Base-by-base conservation (phyloP, 257 asterid genomes). In the Marsdenia floribunda region DNA sequence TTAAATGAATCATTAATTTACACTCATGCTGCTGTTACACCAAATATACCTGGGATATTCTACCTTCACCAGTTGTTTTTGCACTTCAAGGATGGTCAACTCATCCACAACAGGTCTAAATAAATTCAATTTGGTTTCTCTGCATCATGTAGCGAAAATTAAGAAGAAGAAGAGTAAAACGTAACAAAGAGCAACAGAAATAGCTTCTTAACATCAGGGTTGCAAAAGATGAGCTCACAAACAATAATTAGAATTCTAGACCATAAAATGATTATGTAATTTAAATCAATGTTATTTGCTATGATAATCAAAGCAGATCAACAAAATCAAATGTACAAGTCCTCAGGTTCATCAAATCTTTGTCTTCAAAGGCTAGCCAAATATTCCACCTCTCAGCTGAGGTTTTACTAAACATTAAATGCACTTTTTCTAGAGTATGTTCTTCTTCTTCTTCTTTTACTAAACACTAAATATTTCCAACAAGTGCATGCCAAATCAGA, bases 81-180 rank as follows among this genome's bases (percentile, higher is more conserved):
- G 84, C 76, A 84, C 88, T 78, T 87, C 96, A 42, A 92, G 75
- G 74, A 44, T 73, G 70, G 81, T 79, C 79, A 91, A 59, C 49
- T 89, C 94, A 19, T 87, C 94, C 78, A 72, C 86, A 76, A 80
- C 38, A 2, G 91, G 89, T 73, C 81, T 80, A 78, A 91, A 77
- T 24, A 80, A 73, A 22, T 76, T 60, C 80, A 93, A 47, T 80
- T 90, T 92, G 10, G 83, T 50, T 37, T 83, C 79, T 73, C 99
- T 92, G 72, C 71, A 59, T 26, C 50, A 49, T 68, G 42, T 71
- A 58, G 71, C 19, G 26, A 6, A 58, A 3, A 46, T 29, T 65
- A 52, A n/a, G 7, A 50, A 53, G 38, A 49, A 29, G 55, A 55
- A 29, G 55, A 14, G n/a, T 2, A 6, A 13, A 67, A 44, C 29